Base-by-base conservation (phyloP, 2,329 filamentous ascomycete genomes). In the Sclerotinia minor region DNA sequence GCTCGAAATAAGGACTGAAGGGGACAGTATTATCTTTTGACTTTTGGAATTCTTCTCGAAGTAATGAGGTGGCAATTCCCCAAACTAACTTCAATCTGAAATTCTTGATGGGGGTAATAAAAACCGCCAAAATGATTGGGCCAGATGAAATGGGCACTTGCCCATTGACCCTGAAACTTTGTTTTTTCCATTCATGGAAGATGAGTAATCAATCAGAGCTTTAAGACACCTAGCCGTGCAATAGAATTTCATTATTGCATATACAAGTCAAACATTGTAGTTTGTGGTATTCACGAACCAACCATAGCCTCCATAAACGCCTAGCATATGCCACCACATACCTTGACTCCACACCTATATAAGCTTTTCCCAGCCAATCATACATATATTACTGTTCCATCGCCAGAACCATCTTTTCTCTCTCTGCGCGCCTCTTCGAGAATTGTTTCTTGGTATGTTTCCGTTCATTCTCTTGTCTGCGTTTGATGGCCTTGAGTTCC, bases 401-500 rank as follows among this genome's bases (percentile, higher is more conserved):
- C 38, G 89, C 88, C 77, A 98, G 77, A 68, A 99, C 84, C 85
- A 96, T 94, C 86, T 97, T 97, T 80, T 98, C 93, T 77, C 95
- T 87, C 81, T 96, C 93, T 71, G 87, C 88, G 78, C 86, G 85
- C 74, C 92, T 83, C 79, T 87, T 86, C 78, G 89, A 83, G 73
- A 90, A 87, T 74, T 92, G 89, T 83, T 95, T 94, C 83, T 90
- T 92, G 68, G 88, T 90, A 79, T 99, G 94, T 79, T 92, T 92
- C 72, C 95, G 86, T 80, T 96, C 92, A 77, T 99, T 99, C 83
- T 99, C 95, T 76, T 97, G 92, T 74, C 89, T 89, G 74, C 92
- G 85, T 87, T 96, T 97, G 78, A 97, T 91, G 45, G 92, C 87
- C 79, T 88, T 88, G 75, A 97, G 79, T 79, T 98, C 95, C 77